Base-by-base conservation (phyloP, 208 protist species). In the Plasmodiophora brassicae region DNA sequence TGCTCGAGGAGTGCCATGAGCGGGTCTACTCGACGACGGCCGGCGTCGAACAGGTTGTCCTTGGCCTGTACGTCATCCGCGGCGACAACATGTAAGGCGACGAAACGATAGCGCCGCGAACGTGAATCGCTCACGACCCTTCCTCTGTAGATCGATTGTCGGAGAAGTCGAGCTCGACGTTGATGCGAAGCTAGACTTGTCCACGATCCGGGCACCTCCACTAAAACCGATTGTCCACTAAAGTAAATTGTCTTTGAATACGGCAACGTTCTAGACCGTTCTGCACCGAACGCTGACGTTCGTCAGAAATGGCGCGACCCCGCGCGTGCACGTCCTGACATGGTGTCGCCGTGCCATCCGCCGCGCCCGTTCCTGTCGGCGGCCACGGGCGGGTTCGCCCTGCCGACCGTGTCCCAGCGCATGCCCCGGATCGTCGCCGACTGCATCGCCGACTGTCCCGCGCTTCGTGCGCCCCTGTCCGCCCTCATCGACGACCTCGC, bases 41-140 rank as follows among this genome's bases (percentile, higher is more conserved):
- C 0, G 92, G 92, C 14, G 89, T 94, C 39, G 90, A 92, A 88
- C 72, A 91, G 71, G 92, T 93, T 20, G 60, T 85, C 0, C 89
- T 94, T 0, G 93, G 93, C 0, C 87, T 94, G 8, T 94, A 93
- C 86, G 91, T 94, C 38, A 84, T 94, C n/a, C 91, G 93, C 20
- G 93, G 93, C 39, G 93, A 94, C 87, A 94, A 94, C 87, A 91
- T 94, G 93, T 94, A 88, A 41, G 90, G 10, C 5, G 14, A 50
- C 36, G n/a, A 65, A 86, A 53, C 20, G 28, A 32, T 88, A 14
- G 1, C 85, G 39, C 20, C 53, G 36, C 28, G 28, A 43, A 39
- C 36, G 32, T 86, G n/a, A 5, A 86, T 71, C n/a, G n/a, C n/a
- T n/a, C n/a, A 86, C 36, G 28, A 86, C 8, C 46, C 25, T 60